Evolutionary conservation across 2,329 filamentous ascomycete genomes (phyloP), one percentile per base, ranked within the genome.

Genomic region (Colletotrichum sp.): DNA sequence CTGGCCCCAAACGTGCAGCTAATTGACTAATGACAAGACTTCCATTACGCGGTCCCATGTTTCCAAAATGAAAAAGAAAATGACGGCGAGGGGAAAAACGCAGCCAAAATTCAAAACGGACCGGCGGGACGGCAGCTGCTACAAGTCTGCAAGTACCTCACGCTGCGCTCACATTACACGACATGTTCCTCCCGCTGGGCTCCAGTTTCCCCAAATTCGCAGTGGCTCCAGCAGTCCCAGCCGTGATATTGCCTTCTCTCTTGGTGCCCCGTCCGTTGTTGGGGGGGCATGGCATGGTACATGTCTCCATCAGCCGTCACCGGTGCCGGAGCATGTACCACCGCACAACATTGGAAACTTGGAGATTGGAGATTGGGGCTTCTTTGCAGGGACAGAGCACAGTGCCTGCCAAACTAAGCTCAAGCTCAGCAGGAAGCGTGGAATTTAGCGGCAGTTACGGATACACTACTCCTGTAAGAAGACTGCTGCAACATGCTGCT

Each of bases 1-100:
- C 34, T 49, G 16, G 39, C 16, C 13, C 32, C 70, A n/a, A 26
- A 26, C 18, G n/a, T 36, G 55, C 36, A 32, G 8, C 18, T 18
- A 24, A 8, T 67, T 71, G 72, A 75, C 55, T 63, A 63, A 75
- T 67, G 62, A 67, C 55, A 34, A 72, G 72, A 6, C 63, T 44
- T 15, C 16, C 28, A 68, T 75, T 72, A 75, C 63, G 30, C 21
- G 72, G 63, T 72, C 26, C 68, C 62, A 59, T 64, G 36, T n/a
- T 26, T 71, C 26, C 13, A 36, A 71, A 52, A 34, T 55, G 30
- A 44, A 66, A 30, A 66, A 32, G 64, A 30, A 52, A 66, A 66
- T 68, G 34, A 36, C 34, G 34, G 34, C 34, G 34, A 36, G 34
- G 34, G 7, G 34, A 18, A 21, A 66, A 66, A 66, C 55, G 39